phyloP scores from a whole-genome alignment of 352 stramenopile genomes.

The Globisporangium perplexum region DNA sequence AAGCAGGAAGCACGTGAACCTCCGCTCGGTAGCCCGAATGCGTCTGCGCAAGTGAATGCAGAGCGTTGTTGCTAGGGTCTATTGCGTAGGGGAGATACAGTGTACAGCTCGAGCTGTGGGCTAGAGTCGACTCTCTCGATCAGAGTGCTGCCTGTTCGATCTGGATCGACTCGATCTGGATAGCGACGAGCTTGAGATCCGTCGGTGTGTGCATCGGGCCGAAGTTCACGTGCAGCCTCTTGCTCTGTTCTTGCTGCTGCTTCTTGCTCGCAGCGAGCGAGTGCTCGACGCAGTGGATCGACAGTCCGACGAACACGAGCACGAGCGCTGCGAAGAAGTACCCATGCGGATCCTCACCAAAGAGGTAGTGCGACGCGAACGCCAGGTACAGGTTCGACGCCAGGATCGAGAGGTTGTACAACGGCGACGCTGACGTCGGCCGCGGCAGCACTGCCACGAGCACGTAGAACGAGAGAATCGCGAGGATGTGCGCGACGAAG shows the following conservation, averaged over 20 bases:
- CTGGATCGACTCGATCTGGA: constrained; percentile 10
- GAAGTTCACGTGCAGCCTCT: constrained; percentile 20
- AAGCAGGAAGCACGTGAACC: too few relatives aligned
- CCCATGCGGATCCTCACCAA: constrained; percentile 16
- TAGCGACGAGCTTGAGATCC: constrained; percentile 11
- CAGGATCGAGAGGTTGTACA: constrained; percentile 36
- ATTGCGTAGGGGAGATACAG: too few relatives aligned
- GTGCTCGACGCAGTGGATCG: constrained; percentile 20
- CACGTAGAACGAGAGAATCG: constrained; percentile 36
- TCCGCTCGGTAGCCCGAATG: too few relatives aligned
- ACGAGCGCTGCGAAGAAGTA: constrained; percentile 16
- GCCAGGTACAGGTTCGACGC: constrained; percentile 33
- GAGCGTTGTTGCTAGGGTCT: too few relatives aligned
- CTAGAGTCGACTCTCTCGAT: neutral
- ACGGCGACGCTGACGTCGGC: constrained; percentile 17
- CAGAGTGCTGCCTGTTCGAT: constrained; percentile 14
- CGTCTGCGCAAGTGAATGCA: too few relatives aligned
- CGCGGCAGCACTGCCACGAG: constrained; percentile 24
- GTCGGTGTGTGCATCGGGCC: constrained; percentile 20
- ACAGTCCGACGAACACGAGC: constrained; percentile 27
- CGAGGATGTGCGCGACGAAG: constrained; percentile 24
- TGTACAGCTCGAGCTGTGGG: too few relatives aligned
- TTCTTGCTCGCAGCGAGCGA: constrained; percentile 1
- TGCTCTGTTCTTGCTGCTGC: neutral
- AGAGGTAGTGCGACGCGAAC: constrained; percentile 19